Conservation (phyloP, 495 filamentous ascomycete genomes). For the Oidiodendron maius region DNA sequence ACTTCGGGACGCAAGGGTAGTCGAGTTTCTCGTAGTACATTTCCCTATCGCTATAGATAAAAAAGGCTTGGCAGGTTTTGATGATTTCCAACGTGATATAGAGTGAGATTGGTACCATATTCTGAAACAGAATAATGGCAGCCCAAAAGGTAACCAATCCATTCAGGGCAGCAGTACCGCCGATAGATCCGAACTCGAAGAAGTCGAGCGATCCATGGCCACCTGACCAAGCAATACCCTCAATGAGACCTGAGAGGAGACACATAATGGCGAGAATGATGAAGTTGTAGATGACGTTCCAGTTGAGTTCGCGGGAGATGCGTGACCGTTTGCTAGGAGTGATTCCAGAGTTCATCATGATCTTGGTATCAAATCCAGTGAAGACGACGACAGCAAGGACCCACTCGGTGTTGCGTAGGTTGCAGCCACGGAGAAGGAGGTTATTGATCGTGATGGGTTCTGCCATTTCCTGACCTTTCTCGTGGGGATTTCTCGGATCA, state of each 20-base stretch:
- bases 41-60: slow-evolving; percentile 90
- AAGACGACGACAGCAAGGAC: slow-evolving; percentile 91
- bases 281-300: slow-evolving; percentile 98
- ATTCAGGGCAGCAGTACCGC: slow-evolving; percentile 66
- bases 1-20: slow-evolving; percentile 92
- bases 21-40: slow-evolving; percentile 97
- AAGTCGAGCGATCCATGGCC: slow-evolving; percentile 66
- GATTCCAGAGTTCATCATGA: slow-evolving; percentile 97
- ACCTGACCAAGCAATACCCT: slow-evolving; percentile 77
- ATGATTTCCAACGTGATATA: slow-evolving; percentile 98
- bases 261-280: slow-evolving; percentile 87
- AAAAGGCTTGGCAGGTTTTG: slow-evolving; percentile 85
- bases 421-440: slow-evolving; percentile 85
- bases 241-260: slow-evolving; percentile 73
- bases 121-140: slow-evolving; percentile 91
- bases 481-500: slow-evolving; percentile 53
- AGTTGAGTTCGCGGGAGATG: slow-evolving; percentile 89
- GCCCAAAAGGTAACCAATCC: slow-evolving; percentile 97
- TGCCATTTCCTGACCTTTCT: slow-evolving; percentile 66
- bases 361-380: slow-evolving; percentile 96
- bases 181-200: slow-evolving; percentile 86
- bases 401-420: slow-evolving; percentile 95
- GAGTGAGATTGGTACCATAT: slow-evolving; percentile 95
- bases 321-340: slow-evolving; percentile 93
- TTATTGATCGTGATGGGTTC: slow-evolving; percentile 96